A percentile compares a stretch with the other conserved stretches of the same genome.
Evolutionary conservation across 495 filamentous ascomycete genomes (phyloP).

Genomic region (Aeminium ludgeri): DNA sequence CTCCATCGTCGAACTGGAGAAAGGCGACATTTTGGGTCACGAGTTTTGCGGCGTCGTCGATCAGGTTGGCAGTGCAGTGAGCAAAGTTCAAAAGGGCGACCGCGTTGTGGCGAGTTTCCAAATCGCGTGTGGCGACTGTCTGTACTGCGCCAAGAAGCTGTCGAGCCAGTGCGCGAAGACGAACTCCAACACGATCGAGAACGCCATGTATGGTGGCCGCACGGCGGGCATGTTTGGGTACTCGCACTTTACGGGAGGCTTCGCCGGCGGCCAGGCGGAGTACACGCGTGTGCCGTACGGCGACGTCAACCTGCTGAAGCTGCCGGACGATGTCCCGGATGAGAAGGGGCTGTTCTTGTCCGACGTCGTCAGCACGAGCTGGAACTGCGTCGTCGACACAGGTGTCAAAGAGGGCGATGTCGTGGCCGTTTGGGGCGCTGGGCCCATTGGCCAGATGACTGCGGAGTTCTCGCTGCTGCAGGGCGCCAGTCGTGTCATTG

Average conservation of each 20-base stretch:
- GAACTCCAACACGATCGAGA: slow-evolving; percentile 49
- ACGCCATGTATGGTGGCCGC: slow-evolving; percentile 44
- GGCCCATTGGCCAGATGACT: slow-evolving; percentile 65
- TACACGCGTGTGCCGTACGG: slow-evolving; percentile 69
- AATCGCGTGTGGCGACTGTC: slow-evolving; percentile 62
- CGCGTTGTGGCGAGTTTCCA: slow-evolving; percentile 77
- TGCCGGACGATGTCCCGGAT: slow-evolving; percentile 68
- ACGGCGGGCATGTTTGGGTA: slow-evolving; percentile 65
- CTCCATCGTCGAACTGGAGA: slow-evolving; percentile 50
- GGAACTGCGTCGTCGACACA: slow-evolving; percentile 70
- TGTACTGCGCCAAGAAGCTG: slow-evolving; percentile 59
- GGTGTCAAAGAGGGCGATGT: slow-evolving; percentile 59
- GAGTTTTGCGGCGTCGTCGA: slow-evolving; percentile 79
- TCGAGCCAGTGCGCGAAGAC: slow-evolving; percentile 66
- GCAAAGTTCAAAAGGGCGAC: slow-evolving; percentile 46
- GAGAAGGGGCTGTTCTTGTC: slow-evolving; percentile 75
- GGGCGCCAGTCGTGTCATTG: slow-evolving; percentile 59
- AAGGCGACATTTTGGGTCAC: slow-evolving; percentile 80
- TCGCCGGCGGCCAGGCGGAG: slow-evolving; percentile 79
- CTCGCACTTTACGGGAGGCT: slow-evolving; percentile 70
- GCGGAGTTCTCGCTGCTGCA: slow-evolving; percentile 54
- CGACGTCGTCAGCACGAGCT: slow-evolving; percentile 63
- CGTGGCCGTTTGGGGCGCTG: slow-evolving; percentile 72
- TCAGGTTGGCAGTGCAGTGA: slow-evolving; percentile 43
- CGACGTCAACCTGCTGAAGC: slow-evolving; percentile 65